phyloP scores from a whole-genome alignment of 129 eudicot genomes.

The Artemisia tridentata region DNA sequence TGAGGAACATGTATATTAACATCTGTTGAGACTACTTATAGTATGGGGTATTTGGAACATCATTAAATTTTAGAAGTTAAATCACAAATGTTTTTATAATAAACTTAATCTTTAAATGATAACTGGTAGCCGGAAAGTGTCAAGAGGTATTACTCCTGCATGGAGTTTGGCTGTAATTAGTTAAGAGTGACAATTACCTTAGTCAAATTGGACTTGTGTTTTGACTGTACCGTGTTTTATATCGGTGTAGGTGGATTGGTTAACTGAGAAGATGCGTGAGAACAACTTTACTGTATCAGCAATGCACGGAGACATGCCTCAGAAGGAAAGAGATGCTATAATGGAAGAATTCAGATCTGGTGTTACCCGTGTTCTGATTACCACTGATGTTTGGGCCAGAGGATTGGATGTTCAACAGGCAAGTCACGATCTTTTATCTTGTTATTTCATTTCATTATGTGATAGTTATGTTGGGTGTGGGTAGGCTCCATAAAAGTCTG shows the following conservation, averaged over 20 bases:
- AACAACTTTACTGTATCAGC: slow-evolving; percentile 88
- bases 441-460: not conserved
- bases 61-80: not conserved
- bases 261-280: slow-evolving; percentile 93
- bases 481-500: too few species aligned
- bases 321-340: slow-evolving; percentile 92
- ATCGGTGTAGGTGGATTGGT: slow-evolving; percentile 78
- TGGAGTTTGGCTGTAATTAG: too few species aligned
- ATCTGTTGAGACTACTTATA: too few species aligned
- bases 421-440: slow-evolving; percentile 12
- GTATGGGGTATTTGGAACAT: too few species aligned
- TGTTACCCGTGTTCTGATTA: slow-evolving; percentile 82
- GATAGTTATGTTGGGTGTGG: not conserved
- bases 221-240: not conserved
- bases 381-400: slow-evolving; percentile 98
- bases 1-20: too few species aligned
- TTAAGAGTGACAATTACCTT: too few species aligned
- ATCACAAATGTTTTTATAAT: not conserved
- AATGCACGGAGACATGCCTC: slow-evolving; percentile 99
- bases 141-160: too few species aligned
- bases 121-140: too few species aligned
- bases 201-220: too few species aligned
- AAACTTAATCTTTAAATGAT: too few species aligned
- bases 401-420: slow-evolving; percentile 99
- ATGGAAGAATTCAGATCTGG: slow-evolving; percentile 79